phyloP scores from a whole-genome alignment of 805 yeast genomes.

The Schwanniomyces polymorphus region DNA sequence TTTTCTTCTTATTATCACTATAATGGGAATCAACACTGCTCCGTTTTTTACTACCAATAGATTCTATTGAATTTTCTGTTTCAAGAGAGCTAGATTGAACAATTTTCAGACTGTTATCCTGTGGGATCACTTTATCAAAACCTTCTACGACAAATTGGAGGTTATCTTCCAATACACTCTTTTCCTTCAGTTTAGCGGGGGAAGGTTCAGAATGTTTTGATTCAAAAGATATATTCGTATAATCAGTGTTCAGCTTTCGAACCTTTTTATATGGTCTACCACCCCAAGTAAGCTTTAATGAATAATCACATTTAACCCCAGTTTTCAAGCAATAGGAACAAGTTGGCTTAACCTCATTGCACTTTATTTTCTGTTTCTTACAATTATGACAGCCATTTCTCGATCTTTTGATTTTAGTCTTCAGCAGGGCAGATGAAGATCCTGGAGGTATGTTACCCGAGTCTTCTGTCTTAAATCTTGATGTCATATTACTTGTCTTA shows the following conservation, averaged over 20 bases:
- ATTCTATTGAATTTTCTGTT: neutral
- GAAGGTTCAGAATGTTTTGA: neutral
- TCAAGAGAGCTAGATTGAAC: neutral
- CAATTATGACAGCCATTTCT: constrained; percentile 64
- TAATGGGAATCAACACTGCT: neutral
- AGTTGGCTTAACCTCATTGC: constrained; percentile 65
- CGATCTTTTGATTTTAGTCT: constrained; percentile 37
- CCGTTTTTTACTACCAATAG: neutral
- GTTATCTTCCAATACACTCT: neutral
- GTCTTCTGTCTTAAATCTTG: neutral
- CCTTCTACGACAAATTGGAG: constrained; percentile 3
- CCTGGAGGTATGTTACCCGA: neutral
- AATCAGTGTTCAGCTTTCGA: constrained; percentile 23
- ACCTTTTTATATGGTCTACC: constrained; percentile 62
- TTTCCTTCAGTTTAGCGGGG: neutral
- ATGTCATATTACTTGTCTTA: neutral
- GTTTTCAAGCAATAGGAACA: constrained; percentile 58
- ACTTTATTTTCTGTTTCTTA: constrained; percentile 62
- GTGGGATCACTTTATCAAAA: neutral
- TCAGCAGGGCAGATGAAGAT: neutral
- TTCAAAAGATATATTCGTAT: constrained; percentile 1
- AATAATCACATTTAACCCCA: constrained; percentile 56
- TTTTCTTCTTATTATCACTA: neutral
- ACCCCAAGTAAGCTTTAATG: constrained; percentile 68
- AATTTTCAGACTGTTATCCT: neutral